Evolutionary conservation across 306 rosid genomes (phyloP).

Genomic region (Ormosia emarginata): DNA sequence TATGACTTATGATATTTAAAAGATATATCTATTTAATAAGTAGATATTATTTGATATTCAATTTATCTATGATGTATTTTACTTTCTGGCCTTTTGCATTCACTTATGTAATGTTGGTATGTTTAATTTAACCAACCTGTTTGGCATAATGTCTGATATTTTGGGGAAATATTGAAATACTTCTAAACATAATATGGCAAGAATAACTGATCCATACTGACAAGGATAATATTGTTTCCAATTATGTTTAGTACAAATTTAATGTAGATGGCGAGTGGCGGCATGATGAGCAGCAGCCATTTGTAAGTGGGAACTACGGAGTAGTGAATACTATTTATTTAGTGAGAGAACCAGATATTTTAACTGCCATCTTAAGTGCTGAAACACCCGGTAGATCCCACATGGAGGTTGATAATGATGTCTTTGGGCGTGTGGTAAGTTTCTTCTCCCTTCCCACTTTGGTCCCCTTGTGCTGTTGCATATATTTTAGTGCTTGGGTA

Average conservation of each 20-base stretch:
- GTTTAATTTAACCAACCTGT: neutral
- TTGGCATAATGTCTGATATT: constrained; percentile 20
- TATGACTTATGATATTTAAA: neutral
- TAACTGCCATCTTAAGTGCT: constrained; percentile 38
- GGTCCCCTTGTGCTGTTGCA: neutral
- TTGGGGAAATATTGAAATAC: neutral
- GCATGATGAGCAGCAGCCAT: constrained; percentile 69
- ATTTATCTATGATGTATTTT: constrained; percentile 5
- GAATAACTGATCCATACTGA: constrained; percentile 19
- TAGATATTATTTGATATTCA: neutral
- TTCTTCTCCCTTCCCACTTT: neutral
- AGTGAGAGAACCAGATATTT: constrained; percentile 42
- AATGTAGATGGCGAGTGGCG: constrained; percentile 82
- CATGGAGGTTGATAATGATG: constrained; percentile 79
- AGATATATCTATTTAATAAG: neutral
- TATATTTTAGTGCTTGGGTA: constrained; percentile 4
- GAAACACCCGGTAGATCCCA: constrained; percentile 57
- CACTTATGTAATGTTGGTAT: neutral
- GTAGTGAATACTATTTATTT: constrained; percentile 62
- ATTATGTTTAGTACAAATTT: constrained; percentile 68
- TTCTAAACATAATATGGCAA: neutral
- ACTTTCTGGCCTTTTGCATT: neutral
- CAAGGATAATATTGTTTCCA: constrained; percentile 28
- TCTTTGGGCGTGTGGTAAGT: constrained; percentile 46
- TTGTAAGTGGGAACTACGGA: constrained; percentile 56